Evolutionary conservation across 2,329 filamentous ascomycete genomes (phyloP).

Genomic region (Remersonia thermophila): DNA sequence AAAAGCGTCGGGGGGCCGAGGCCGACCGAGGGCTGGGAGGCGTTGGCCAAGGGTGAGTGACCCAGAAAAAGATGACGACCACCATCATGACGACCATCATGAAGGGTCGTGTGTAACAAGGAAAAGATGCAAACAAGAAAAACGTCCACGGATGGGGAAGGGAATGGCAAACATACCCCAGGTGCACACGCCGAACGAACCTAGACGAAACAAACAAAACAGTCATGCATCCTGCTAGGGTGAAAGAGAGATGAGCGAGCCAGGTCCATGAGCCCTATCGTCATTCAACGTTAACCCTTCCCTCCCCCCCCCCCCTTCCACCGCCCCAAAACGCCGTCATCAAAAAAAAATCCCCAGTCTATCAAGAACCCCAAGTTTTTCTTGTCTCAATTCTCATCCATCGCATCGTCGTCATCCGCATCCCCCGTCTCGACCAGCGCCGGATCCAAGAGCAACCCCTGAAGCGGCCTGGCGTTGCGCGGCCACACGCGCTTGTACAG

Average conservation of each 20-base stretch:
- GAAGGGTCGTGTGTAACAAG: no score
- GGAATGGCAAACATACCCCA: no score
- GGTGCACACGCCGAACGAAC: no score
- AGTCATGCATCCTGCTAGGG: no score
- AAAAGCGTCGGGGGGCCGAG: constrained; percentile 43
- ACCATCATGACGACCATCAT: background rate
- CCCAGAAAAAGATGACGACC: background rate
- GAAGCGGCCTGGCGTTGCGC: constrained; percentile 44
- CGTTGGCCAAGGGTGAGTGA: constrained; percentile 21
- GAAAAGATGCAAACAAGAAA: no score
- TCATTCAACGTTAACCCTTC: background rate
- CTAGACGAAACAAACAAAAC: no score
- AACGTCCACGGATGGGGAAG: no score
- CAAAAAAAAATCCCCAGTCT: background rate
- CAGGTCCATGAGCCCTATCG: no score
- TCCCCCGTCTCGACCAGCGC: constrained; percentile 8
- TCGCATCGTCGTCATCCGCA: constrained; percentile 28
- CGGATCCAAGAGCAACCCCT: constrained; percentile 26
- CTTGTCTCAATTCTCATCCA: constrained; percentile 3
- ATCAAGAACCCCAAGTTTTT: no score
- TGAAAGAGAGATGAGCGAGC: no score
- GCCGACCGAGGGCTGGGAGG: constrained; percentile 43
- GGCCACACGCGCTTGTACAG: constrained; percentile 81
- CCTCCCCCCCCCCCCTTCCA: no score
- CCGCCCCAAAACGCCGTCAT: constrained; percentile 12